A percentile compares a stretch with the other conserved stretches of the same genome.
These are phyloP conservation scores for Epichloe sp. DNA, from an alignment of 2,329 filamentous ascomycete species.

Conservation along the genomic window DNA sequence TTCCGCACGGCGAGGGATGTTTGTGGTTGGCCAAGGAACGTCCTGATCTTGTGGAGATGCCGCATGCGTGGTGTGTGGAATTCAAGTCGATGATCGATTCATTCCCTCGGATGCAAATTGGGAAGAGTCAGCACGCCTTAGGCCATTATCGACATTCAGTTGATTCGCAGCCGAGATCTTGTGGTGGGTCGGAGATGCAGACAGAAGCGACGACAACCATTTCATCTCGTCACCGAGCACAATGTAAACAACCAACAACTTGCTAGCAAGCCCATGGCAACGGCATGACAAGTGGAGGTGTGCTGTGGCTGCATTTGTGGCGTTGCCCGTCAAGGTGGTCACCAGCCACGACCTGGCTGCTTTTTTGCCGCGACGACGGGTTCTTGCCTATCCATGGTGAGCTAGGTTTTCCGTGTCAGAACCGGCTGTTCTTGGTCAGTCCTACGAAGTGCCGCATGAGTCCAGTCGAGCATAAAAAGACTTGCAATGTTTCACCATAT, in stretches of 20 bases:
- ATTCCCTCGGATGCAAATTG: background rate
- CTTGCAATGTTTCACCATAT: background rate
- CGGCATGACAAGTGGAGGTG: background rate
- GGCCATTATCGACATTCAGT: background rate
- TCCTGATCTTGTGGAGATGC: slow-evolving; percentile 1
- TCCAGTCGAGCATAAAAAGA: background rate
- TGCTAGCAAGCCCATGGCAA: slow-evolving; percentile 14
- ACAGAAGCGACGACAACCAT: background rate
- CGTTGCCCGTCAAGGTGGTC: background rate
- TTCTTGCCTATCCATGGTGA: too few species aligned
- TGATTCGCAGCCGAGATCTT: background rate
- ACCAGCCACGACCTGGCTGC: background rate
- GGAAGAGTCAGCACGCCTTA: background rate
- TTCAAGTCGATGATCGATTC: background rate
- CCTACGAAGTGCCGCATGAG: too few species aligned
- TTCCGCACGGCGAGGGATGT: background rate
- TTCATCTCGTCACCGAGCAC: background rate
- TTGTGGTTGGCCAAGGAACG: slow-evolving; percentile 13
- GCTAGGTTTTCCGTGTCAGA: too few species aligned
- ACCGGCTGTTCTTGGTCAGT: too few species aligned
- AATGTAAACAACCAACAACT: slow-evolving; percentile 17
- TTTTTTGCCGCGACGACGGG: too few species aligned
- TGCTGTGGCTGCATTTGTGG: slow-evolving; percentile 10
- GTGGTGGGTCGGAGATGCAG: background rate
- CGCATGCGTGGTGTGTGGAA: background rate